A percentile compares a stretch with the other conserved stretches of the same genome.
phyloP scores from a whole-genome alignment of 164 flowering plant species.

The Euptelea pleiosperma region DNA sequence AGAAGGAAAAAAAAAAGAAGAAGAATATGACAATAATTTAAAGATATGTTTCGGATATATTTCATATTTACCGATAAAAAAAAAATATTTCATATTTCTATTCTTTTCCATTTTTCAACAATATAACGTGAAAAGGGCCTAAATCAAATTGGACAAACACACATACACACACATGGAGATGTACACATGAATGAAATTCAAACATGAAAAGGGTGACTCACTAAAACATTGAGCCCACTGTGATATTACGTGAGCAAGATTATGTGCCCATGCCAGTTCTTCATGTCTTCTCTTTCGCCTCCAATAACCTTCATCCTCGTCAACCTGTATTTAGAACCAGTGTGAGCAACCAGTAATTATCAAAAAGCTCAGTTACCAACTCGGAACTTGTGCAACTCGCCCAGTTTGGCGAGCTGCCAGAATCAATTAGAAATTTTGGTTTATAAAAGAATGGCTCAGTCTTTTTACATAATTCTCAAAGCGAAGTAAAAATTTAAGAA shows the following conservation, averaged over 20 bases:
- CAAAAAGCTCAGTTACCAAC: background rate
- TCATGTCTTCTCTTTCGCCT: slow-evolving; percentile 42
- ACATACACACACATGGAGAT: background rate
- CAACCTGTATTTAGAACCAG: slow-evolving; percentile 48
- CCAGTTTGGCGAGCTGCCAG: background rate
- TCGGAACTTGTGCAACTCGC: background rate
- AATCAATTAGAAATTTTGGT: background rate
- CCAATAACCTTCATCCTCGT: slow-evolving; percentile 67
- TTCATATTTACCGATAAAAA: too few relatives aligned
- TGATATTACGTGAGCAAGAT: slow-evolving; percentile 56
- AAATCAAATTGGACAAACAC: too few relatives aligned
- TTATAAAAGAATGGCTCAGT: too few relatives aligned
- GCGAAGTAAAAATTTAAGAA: too few relatives aligned
- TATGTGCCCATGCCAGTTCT: slow-evolving; percentile 57
- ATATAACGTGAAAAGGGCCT: too few relatives aligned
- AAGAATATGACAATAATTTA: too few relatives aligned
- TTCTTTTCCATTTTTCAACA: too few relatives aligned
- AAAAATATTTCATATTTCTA: too few relatives aligned
- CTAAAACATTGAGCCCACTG: slow-evolving; percentile 71
- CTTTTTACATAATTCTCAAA: too few relatives aligned
- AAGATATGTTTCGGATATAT: too few relatives aligned
- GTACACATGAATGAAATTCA: background rate
- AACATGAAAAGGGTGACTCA: slow-evolving; percentile 36
- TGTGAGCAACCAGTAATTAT: slow-evolving; percentile 3
- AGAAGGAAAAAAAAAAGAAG: too few relatives aligned